phyloP scores from a whole-genome alignment of 2,329 filamentous ascomycete species.

The Endoconidiophora polonica region DNA sequence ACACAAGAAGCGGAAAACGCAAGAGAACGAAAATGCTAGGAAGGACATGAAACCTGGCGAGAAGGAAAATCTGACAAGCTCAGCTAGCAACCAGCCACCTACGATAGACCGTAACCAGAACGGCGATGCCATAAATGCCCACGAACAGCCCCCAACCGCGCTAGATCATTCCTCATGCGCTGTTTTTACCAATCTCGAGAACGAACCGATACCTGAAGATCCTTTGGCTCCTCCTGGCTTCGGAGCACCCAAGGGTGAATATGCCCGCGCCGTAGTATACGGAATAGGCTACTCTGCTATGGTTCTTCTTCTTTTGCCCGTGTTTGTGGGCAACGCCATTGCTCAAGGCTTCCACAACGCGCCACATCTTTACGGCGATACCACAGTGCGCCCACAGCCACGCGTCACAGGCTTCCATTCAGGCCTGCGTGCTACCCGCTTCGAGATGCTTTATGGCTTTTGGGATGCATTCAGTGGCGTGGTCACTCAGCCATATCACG shows the following conservation, averaged over 20 bases:
- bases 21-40: background rate
- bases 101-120: background rate
- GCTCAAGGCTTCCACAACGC: slow-evolving; percentile 57
- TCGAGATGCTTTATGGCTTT: slow-evolving; percentile 45
- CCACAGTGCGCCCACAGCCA: slow-evolving; percentile 46
- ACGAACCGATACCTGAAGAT: slow-evolving; percentile 10
- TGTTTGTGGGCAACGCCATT: slow-evolving; percentile 43
- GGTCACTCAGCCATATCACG: slow-evolving; percentile 27
- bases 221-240: slow-evolving; percentile 12
- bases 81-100: background rate
- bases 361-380: slow-evolving; percentile 52
- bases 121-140: background rate
- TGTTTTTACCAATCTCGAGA: slow-evolving; percentile 13
- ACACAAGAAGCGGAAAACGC: slow-evolving; percentile 26
- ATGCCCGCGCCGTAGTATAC: slow-evolving; percentile 32
- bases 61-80: background rate
- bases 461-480: slow-evolving; percentile 50
- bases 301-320: slow-evolving; percentile 38
- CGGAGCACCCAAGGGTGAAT: slow-evolving; percentile 21
- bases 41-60: background rate
- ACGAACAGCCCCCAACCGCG: background rate
- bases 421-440: slow-evolving; percentile 41
- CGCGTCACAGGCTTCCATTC: slow-evolving; percentile 49
- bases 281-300: slow-evolving; percentile 33
- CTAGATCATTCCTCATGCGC: slow-evolving; percentile 5